A percentile compares a stretch with the other conserved stretches of the same genome.
Evolutionary conservation across 2,329 filamentous ascomycete genomes (phyloP).

Genomic region (Talaromyces sp.): DNA sequence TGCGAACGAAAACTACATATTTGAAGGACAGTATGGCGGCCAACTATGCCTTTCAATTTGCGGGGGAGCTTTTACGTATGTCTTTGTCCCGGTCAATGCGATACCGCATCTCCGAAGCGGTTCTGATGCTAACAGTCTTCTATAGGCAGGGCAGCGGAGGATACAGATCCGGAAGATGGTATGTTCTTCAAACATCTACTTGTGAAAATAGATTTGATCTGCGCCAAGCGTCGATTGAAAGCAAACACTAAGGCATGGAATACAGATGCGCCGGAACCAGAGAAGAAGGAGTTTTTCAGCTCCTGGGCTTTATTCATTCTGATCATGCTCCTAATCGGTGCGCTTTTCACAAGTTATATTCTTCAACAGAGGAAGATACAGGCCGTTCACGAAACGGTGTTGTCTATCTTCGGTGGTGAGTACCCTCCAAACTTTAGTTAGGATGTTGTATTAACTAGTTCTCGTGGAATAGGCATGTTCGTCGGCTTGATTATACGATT

Average conservation of each 20-base stretch:
- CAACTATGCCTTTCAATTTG: slow-evolving; percentile 34
- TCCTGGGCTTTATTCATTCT: slow-evolving; percentile 98
- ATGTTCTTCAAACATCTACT: slow-evolving; percentile 22
- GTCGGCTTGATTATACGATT: slow-evolving; percentile 85
- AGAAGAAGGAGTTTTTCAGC: slow-evolving; percentile 88
- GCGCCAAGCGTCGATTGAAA: background rate
- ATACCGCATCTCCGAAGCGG: background rate
- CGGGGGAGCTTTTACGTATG: slow-evolving; percentile 38
- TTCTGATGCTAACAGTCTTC: slow-evolving; percentile 21
- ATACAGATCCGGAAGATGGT: slow-evolving; percentile 40
- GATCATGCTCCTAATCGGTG: slow-evolving; percentile 87
- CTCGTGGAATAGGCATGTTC: slow-evolving; percentile 70
- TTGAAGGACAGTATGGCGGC: slow-evolving; percentile 30
- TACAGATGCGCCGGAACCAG: slow-evolving; percentile 67
- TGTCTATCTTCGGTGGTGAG: slow-evolving; percentile 91
- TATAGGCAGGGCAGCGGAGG: slow-evolving; percentile 36
- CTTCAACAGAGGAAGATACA: slow-evolving; percentile 96
- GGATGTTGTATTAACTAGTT: background rate
- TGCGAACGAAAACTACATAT: slow-evolving; percentile 15
- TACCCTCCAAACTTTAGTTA: background rate
- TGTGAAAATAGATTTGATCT: background rate
- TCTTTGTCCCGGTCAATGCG: slow-evolving; percentile 8
- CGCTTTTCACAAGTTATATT: slow-evolving; percentile 95
- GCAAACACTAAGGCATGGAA: slow-evolving; percentile 13
- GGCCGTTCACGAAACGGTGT: slow-evolving; percentile 94